Percentiles rank a stretch among this genome's conserved stretches.
Conservation (phyloP, 495 filamentous ascomycete genomes). For the Platismatia glauca region DNA sequence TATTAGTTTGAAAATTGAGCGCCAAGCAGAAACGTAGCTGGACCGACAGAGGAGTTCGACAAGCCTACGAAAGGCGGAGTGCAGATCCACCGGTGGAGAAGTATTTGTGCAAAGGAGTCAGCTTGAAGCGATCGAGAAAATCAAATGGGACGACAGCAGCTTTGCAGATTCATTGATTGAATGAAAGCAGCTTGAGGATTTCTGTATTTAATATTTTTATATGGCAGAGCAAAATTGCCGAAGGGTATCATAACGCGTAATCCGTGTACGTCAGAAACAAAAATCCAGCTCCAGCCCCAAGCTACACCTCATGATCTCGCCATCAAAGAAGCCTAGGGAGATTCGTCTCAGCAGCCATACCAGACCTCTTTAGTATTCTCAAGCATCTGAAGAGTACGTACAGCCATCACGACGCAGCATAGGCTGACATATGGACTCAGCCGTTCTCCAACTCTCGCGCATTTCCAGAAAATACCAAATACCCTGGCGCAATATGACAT, state of each 20-base stretch:
- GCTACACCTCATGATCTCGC: conserved; percentile 14
- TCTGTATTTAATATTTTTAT: neutral
- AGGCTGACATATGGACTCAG: conserved; percentile 93
- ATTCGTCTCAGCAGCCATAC: neutral
- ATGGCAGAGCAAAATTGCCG: neutral
- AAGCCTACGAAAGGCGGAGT: neutral
- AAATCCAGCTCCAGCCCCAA: no score
- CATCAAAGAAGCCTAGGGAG: conserved; percentile 18
- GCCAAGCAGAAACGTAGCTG: neutral
- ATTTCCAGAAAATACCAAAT: conserved; percentile 94
- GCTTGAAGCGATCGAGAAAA: neutral
- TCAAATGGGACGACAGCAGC: neutral
- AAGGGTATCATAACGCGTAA: neutral
- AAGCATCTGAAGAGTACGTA: conserved; percentile 38
- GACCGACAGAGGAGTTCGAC: neutral
- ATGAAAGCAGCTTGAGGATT: neutral
- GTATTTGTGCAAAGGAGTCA: neutral
- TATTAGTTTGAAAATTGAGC: neutral
- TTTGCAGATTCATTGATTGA: neutral
- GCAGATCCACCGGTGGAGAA: neutral
- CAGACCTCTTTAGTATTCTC: neutral
- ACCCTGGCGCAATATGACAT: conserved; percentile 40
- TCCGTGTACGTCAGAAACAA: neutral
- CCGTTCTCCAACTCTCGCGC: conserved; percentile 83
- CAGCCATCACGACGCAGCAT: conserved; percentile 91